phyloP scores from a whole-genome alignment of 768 basidiomycete genomes.

The Suillus weaverae region DNA sequence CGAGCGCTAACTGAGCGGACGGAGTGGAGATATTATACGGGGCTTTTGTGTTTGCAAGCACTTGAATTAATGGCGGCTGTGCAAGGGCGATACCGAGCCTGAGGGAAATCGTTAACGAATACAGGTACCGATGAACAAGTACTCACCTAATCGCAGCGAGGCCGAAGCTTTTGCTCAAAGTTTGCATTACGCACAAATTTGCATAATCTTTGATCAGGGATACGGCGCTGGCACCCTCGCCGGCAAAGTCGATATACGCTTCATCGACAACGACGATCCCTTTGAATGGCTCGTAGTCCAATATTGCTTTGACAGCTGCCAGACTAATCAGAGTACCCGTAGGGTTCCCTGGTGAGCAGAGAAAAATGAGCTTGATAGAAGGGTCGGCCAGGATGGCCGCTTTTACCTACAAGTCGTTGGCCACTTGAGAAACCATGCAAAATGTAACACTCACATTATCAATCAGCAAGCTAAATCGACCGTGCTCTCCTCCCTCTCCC shows the following conservation, averaged over 20 bases:
- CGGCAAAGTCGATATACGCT: slow-evolving; percentile 94
- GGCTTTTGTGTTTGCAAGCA: slow-evolving; percentile 93
- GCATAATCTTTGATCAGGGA: slow-evolving; percentile 75
- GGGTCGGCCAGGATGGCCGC: slow-evolving; percentile 66
- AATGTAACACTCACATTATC: slow-evolving; percentile 57
- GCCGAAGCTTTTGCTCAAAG: slow-evolving; percentile 94
- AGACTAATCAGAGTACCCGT: slow-evolving; percentile 87
- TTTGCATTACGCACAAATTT: slow-evolving; percentile 95
- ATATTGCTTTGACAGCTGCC: slow-evolving; percentile 59
- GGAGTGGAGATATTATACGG: slow-evolving; percentile 96
- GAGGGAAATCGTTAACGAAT: slow-evolving; percentile 6
- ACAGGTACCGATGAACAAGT: not conserved
- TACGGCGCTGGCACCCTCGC: slow-evolving; percentile 58
- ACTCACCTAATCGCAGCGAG: slow-evolving; percentile 90
- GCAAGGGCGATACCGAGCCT: slow-evolving; percentile 91
- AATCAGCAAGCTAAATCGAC: slow-evolving; percentile 72
- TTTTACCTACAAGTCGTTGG: slow-evolving; percentile 57
- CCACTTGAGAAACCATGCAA: not conserved
- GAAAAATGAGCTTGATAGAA: slow-evolving; percentile 85
- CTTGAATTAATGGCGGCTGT: slow-evolving; percentile 85
- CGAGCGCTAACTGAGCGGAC: slow-evolving; percentile 77
- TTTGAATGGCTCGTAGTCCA: slow-evolving; percentile 80
- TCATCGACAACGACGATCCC: slow-evolving; percentile 95
- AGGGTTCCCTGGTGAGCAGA: slow-evolving; percentile 97
- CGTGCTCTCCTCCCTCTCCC: slow-evolving; percentile 73